Conservation (phyloP, 208 protist genomes). For the Trypanosoma rangeli region DNA sequence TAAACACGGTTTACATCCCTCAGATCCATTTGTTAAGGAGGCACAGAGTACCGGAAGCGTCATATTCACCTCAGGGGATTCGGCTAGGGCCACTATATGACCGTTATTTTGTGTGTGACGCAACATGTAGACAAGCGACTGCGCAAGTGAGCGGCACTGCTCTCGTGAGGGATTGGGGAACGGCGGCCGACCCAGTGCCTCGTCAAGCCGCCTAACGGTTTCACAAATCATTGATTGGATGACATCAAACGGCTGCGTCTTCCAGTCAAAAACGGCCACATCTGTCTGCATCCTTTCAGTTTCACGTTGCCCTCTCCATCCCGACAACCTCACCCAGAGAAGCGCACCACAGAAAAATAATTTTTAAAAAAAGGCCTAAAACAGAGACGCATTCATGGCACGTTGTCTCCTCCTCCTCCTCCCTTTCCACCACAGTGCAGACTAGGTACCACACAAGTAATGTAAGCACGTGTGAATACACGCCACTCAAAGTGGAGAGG, state of each 20-base stretch:
- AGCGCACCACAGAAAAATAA: background rate
- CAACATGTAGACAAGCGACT: conserved; percentile 22
- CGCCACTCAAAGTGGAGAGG: too few species aligned
- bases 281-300: conserved; percentile 2
- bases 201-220: conserved; percentile 43
- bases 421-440: background rate
- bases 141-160: conserved; percentile 28
- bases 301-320: background rate
- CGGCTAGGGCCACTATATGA: conserved; percentile 29
- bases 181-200: conserved; percentile 53
- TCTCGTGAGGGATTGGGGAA: conserved; percentile 47
- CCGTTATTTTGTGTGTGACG: conserved; percentile 10
- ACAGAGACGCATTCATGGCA: background rate
- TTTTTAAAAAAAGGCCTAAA: background rate
- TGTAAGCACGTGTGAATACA: too few species aligned
- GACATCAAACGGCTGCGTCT: conserved; percentile 10
- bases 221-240: conserved; percentile 8
- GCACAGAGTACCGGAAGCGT: conserved; percentile 78
- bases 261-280: background rate
- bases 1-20: conserved; percentile 37
- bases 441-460: too few species aligned
- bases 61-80: conserved; percentile 42
- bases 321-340: background rate
- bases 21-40: conserved; percentile 53
- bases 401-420: too few species aligned